Evolutionary conservation across 1,139 yeast genomes (phyloP), one percentile per base, ranked within the genome.

Genomic region (Sugiyamaella grinbergsii): DNA sequence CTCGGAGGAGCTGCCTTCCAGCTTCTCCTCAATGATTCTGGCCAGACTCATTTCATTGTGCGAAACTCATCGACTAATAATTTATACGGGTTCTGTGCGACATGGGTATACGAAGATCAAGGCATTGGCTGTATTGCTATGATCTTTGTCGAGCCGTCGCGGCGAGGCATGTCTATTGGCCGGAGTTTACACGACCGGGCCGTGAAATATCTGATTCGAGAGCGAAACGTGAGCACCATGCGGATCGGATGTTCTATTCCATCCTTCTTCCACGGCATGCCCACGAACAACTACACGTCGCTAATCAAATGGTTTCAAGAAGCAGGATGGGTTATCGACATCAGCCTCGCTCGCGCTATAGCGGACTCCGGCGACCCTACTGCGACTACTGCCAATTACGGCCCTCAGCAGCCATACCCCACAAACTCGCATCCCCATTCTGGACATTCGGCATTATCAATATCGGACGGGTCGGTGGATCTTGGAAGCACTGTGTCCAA

Each of bases 81-180:
- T 24, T 60, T 82, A 18, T 80, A 80, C 58, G 87, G 87, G 4
- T 67, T 80, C 18, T 72, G 80, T n/a, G 68, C 79, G 31, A 80
- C 85, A 0, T 80, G 85, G 84, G 75, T 76, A 5, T 60, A 61
- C 41, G 73, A 67, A 24, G 53, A 58, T 28, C 55, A 58, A 10
- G 66, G 62, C 53, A 63, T 67, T 6, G 87, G 87, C 0, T 70
- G 76, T 38, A 71, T 82, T 2, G 58, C 77, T 50, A 75, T 74
- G 63, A 58, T 82, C 5, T 63, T 80, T 57, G 86, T 82, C 5
- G 85, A 80, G 54, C 79, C 77, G 50, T 69, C 81, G 19, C 78
- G 81, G 53, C 66, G 85, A 36, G 70, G 76, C 28, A 83, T 81
- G 68, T 77, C 81, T 50, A 76, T 82, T 39, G 87, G 86, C 7